Evolutionary conservation across 2,329 filamentous ascomycete genomes (phyloP).

Genomic region (Calonectria pteridis): DNA sequence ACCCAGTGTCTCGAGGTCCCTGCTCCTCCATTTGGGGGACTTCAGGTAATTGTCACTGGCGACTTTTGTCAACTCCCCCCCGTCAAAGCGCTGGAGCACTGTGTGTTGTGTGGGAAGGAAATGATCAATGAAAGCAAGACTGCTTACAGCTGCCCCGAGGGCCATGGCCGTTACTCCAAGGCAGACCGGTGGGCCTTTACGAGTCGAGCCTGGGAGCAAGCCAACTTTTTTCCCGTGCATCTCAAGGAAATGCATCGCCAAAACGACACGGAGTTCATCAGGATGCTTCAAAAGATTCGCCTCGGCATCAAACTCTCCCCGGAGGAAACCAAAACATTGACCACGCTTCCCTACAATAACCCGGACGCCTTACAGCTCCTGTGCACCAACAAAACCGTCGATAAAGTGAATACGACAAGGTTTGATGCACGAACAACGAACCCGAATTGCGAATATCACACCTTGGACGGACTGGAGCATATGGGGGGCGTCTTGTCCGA

Average conservation of each 20-base stretch:
- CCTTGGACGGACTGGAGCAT: constrained; percentile 28
- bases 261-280: constrained; percentile 64
- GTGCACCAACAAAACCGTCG: constrained; percentile 23
- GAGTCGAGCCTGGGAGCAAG: constrained; percentile 66
- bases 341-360: constrained; percentile 58
- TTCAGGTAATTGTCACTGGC: constrained; percentile 43
- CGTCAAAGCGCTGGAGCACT: constrained; percentile 63
- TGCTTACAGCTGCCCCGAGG: constrained; percentile 45
- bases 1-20: not conserved
- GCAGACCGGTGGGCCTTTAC: constrained; percentile 72
- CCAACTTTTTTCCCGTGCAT: constrained; percentile 65
- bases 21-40: constrained; percentile 39
- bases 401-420: constrained; percentile 10
- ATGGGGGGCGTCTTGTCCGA: not conserved
- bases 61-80: constrained; percentile 73
- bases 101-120: constrained; percentile 31
- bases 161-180: constrained; percentile 56
- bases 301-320: constrained; percentile 55
- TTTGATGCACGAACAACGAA: constrained; percentile 25
- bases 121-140: not conserved
- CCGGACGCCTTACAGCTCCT: constrained; percentile 36
- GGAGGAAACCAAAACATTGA: constrained; percentile 55
- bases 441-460: constrained; percentile 6
- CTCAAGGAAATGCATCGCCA: constrained; percentile 70
- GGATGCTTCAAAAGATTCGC: constrained; percentile 67